Percentiles rank a stretch among this genome's conserved stretches.
phyloP scores from a whole-genome alignment of 2,329 filamentous ascomycete species.

The Botryotinia globosa region DNA sequence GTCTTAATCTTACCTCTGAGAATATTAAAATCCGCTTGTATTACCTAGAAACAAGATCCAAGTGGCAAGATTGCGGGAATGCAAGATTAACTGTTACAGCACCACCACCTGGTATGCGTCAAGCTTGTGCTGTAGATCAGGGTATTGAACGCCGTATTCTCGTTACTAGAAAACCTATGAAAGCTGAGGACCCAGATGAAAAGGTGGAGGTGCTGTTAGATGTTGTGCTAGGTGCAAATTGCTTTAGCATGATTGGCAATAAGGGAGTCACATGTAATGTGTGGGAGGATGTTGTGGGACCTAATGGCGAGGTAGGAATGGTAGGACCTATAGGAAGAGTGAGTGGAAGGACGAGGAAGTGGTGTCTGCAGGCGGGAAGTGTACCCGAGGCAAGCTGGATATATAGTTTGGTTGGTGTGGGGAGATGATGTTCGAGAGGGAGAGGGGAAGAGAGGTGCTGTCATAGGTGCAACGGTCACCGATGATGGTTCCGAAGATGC shows the following conservation, averaged over 20 bases:
- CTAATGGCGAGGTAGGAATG: slow-evolving; percentile 33
- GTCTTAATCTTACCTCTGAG: slow-evolving; percentile 63
- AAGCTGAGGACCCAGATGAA: slow-evolving; percentile 22
- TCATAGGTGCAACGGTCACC: not conserved
- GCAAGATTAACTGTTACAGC: slow-evolving; percentile 79
- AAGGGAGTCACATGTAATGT: slow-evolving; percentile 33
- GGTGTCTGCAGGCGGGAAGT: slow-evolving; percentile 32
- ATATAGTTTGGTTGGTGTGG: slow-evolving; percentile 25
- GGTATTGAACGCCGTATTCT: slow-evolving; percentile 82
- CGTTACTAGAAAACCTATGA: slow-evolving; percentile 57
- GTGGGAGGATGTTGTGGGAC: slow-evolving; percentile 34
- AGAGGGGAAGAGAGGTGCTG: not conserved
- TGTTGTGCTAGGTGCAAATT: slow-evolving; percentile 29
- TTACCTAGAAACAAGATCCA: slow-evolving; percentile 68
- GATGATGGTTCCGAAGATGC: slow-evolving; percentile 4
- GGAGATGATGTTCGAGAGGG: not conserved
- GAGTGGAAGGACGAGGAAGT: slow-evolving; percentile 32
- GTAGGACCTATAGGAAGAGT: slow-evolving; percentile 32
- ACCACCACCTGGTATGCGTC: slow-evolving; percentile 61
- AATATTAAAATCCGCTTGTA: slow-evolving; percentile 88
- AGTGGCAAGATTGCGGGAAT: slow-evolving; percentile 90
- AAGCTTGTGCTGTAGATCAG: slow-evolving; percentile 58
- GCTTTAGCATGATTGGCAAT: slow-evolving; percentile 30
- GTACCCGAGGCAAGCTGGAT: slow-evolving; percentile 35
- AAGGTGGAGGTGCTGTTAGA: slow-evolving; percentile 26